Evolutionary conservation across 495 filamentous ascomycete species (phyloP).

Genomic region (Penicillium maclennaniae): DNA sequence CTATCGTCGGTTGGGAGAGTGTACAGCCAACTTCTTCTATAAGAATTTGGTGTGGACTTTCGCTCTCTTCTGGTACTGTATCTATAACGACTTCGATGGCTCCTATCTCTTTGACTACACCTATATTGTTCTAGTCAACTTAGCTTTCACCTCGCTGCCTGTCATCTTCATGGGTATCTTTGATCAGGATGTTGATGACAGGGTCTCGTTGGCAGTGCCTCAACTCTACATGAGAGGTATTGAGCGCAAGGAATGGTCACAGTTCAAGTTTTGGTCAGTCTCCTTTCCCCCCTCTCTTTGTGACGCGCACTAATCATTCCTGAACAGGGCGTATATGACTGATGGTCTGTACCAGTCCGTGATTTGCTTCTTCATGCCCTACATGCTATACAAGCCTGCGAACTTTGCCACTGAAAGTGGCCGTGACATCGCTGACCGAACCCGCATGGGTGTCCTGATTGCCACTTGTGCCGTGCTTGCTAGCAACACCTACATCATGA

Average conservation of each 20-base stretch:
- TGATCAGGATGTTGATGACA: conserved; percentile 95
- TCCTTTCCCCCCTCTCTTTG: neutral
- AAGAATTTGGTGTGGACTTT: conserved; percentile 99
- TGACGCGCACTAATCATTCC: conserved; percentile 12
- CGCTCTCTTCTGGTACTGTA: conserved; percentile 95
- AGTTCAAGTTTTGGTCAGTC: conserved; percentile 89
- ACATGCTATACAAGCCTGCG: conserved; percentile 66
- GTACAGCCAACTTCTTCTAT: conserved; percentile 99
- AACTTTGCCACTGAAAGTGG: conserved; percentile 66
- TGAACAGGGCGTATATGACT: conserved; percentile 80
- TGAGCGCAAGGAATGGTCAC: conserved; percentile 95
- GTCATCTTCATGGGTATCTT: conserved; percentile 96
- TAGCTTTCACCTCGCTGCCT: conserved; percentile 94
- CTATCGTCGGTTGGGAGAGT: conserved; percentile 87
- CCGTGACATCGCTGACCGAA: conserved; percentile 66
- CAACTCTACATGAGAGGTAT: conserved; percentile 96
- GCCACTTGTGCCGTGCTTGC: conserved; percentile 70
- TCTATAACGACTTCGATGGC: conserved; percentile 92
- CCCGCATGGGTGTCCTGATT: conserved; percentile 79
- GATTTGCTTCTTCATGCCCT: conserved; percentile 89
- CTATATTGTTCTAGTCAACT: conserved; percentile 92
- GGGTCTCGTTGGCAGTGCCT: conserved; percentile 88
- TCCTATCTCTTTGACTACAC: conserved; percentile 97
- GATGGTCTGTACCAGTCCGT: conserved; percentile 95
- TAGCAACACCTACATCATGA: conserved; percentile 88